Base-by-base conservation (phyloP, 176 grass and related monocot genomes). In the Triticum dicoccoides region DNA sequence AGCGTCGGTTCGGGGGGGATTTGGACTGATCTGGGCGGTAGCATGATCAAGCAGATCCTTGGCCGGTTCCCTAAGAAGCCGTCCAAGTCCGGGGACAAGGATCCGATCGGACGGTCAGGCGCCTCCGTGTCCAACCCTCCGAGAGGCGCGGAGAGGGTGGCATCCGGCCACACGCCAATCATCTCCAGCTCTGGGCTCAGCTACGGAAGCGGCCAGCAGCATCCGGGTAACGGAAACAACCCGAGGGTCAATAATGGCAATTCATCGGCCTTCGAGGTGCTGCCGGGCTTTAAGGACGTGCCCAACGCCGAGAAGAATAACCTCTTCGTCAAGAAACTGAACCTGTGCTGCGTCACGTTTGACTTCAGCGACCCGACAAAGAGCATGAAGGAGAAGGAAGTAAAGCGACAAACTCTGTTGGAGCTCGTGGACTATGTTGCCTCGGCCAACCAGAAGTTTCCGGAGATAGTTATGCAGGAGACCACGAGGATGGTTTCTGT, bases 261-360 rank as follows among this genome's bases (percentile, higher is more conserved):
- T 27, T 68, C 34, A 1, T 59, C 54, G 0, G 39, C 86, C 32
- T 87, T 89, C 41, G 87, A 84, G 83, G 2, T 79, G 8, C 51
- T 96, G 72, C 94, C 94, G 5, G 80, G 84, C 84, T 96, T 97
- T 34, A 94, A 94, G 88, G 95, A 97, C 69, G 95, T 94, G 23
- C 88, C 90, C 9, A 97, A 81, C 62, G 72, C 90, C 0, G 95
- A 97, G 66, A 97, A 97, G 24, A 86, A 92, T 65, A 89, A 77
- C 76, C 77, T 97, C 2, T 88, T 97, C 3, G 37, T 92, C 52
- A 90, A 82, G 87, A 97, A 97, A 27, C 11, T 97, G 83, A 90
- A 90, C 82, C 81, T 97, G 77, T 97, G 95, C 80, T 94, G 88
- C 38, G 10, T 39, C 17, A 82, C 79, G 24, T 94, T 97, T 45